phyloP scores from a whole-genome alignment of 2,329 filamentous ascomycete genomes.

The Myrmaecium sp. region DNA sequence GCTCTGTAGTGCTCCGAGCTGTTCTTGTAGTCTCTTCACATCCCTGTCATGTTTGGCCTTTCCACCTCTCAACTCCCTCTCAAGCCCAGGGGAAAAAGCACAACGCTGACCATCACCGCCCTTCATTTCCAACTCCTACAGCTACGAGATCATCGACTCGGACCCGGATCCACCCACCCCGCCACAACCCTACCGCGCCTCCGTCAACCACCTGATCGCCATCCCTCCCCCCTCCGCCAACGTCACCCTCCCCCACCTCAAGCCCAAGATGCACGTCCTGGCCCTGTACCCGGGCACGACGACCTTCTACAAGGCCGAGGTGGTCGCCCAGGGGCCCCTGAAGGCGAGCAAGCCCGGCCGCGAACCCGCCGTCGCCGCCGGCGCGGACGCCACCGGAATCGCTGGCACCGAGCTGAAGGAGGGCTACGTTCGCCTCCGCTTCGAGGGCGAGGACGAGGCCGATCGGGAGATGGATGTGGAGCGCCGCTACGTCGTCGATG shows the following conservation, averaged over 20 bases:
- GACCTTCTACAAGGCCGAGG: conserved; percentile 37
- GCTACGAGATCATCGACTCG: conserved; percentile 34
- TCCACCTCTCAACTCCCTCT: too few relatives aligned
- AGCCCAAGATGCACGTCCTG: conserved; percentile 26
- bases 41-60: too few relatives aligned
- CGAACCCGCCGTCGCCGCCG: conserved; percentile 4
- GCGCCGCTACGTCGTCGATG: conserved; percentile 30
- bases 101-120: not conserved
- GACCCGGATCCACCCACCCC: conserved; percentile 26
- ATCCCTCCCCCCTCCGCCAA: conserved; percentile 27
- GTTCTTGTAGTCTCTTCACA: too few relatives aligned
- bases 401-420: conserved; percentile 6
- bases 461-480: conserved; percentile 31
- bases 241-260: conserved; percentile 23
- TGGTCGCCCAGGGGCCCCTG: conserved; percentile 24
- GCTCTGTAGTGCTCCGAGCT: too few relatives aligned
- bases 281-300: conserved; percentile 35
- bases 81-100: not conserved
- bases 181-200: conserved; percentile 25
- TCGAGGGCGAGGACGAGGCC: conserved; percentile 31
- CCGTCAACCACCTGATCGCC: conserved; percentile 27
- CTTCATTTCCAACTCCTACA: conserved; percentile 1
- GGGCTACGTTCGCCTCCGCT: conserved; percentile 26
- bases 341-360: conserved; percentile 16
- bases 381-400: too few relatives aligned